Evolutionary conservation across 306 rosid species (phyloP), one percentile per base, ranked within the genome.

Genomic region (Rosa chinensis): DNA sequence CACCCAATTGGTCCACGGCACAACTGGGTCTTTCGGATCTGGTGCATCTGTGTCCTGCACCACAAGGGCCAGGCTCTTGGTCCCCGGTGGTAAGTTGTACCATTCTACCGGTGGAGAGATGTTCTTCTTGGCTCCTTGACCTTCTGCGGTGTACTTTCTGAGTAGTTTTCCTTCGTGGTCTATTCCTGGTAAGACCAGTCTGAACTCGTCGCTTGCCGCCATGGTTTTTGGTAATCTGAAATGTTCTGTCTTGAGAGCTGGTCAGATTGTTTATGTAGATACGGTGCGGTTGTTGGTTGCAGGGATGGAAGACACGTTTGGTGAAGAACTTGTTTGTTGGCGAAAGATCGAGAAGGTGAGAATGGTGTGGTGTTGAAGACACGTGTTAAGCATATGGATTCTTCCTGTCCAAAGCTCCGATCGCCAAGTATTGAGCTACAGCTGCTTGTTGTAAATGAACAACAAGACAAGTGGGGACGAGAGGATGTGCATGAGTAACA

Each of bases 31-130:
- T 0, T 50, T 61, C 0, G 97, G 94, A 56, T 94, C 93, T 0
- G 97, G 88, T 0, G 94, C 92, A 71, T 94, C 98, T 0, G 91
- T 82, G n/a, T 92, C 94, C 84, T 92, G 91, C 10, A 94, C 98
- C 66, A 88, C 89, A 0, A 94, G 78, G 0, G 97, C 97, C 3
- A 94, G 66, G 21, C 80, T 52, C 74, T 94, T 87, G 12, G 98
- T 92, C 32, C 90, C 95, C 5, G 82, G 4, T 0, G 97, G 98
- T 18, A 88, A 58, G 86, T 90, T 89, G 88, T 94, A 94, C 97
- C 97, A 94, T 74, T 94, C 98, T 28, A 92, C 40, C 0, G 97
- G 97, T 4, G 98, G 98, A 3, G 98, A 94, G 67, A 84, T 80
- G 82, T 94, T 87, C 83, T 80, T 92, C 81, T 79, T 77, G 0